A percentile compares a stretch with the other conserved stretches of the same genome.
phyloP scores from a whole-genome alignment of 1,284 basidiomycete genomes.

The Tremellales sp. region DNA sequence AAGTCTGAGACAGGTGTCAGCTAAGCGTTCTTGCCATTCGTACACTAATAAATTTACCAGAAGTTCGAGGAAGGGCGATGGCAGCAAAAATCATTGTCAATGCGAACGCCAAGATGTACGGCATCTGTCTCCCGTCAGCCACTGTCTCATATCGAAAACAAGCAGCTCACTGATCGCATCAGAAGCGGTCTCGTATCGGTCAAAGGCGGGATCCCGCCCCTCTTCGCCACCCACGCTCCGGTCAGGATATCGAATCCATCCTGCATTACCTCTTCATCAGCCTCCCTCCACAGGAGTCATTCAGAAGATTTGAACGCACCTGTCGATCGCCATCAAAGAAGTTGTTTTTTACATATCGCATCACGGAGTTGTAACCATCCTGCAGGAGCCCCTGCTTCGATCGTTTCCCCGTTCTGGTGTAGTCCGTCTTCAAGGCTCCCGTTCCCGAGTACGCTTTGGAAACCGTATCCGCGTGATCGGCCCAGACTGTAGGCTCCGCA shows the following conservation, averaged over 20 bases:
- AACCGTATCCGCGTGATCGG: constrained; percentile 91
- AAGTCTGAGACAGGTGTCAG: constrained; percentile 17
- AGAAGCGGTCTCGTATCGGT: constrained; percentile 73
- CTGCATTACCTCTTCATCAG: constrained; percentile 46
- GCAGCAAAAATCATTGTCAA: constrained; percentile 83
- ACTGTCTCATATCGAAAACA: background rate
- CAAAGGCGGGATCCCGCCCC: constrained; percentile 65
- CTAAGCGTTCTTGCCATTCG: background rate
- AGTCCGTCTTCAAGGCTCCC: constrained; percentile 95
- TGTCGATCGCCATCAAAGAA: constrained; percentile 93
- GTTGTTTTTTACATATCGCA: constrained; percentile 94
- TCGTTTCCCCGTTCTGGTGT: constrained; percentile 87
- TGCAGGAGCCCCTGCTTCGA: constrained; percentile 74
- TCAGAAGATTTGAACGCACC: constrained; percentile 48
- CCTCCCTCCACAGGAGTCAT: background rate
- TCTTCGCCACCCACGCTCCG: constrained; percentile 78
- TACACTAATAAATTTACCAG: constrained; percentile 57
- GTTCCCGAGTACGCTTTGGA: constrained; percentile 91
- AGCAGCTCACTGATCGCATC: constrained; percentile 67
- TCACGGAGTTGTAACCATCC: constrained; percentile 81
- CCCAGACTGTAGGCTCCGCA: constrained; percentile 71
- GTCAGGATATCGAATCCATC: constrained; percentile 94
- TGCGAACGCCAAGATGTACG: constrained; percentile 74
- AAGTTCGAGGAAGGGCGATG: constrained; percentile 73
- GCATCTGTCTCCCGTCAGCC: constrained; percentile 60